Conservation (phyloP, 2,329 filamentous ascomycete species). For the Fusarium austroafricanum region DNA sequence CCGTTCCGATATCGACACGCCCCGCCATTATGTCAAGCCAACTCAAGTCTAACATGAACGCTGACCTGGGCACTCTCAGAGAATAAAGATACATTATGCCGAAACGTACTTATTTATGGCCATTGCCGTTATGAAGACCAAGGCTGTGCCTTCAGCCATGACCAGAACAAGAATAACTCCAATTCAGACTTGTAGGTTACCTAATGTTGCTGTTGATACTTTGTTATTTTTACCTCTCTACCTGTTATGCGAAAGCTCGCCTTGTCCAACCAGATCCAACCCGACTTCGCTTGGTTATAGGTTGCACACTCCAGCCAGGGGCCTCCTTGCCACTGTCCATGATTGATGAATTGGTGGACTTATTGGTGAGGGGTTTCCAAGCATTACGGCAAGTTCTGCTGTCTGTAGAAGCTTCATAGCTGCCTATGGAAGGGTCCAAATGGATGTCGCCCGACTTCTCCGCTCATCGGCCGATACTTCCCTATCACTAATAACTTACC, state of each 20-base stretch:
- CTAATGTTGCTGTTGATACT: constrained; percentile 9
- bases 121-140: constrained; percentile 93
- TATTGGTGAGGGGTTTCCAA: neutral
- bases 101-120: constrained; percentile 93
- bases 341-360: constrained; percentile 1
- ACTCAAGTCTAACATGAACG: neutral
- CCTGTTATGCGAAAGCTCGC: constrained; percentile 21
- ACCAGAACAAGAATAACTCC: constrained; percentile 69
- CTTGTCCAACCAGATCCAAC: neutral
- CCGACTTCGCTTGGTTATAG: constrained; percentile 13
- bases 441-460: constrained; percentile 25
- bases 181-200: constrained; percentile 63
- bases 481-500: neutral
- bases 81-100: constrained; percentile 90
- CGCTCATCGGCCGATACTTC: constrained; percentile 24
- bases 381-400: neutral
- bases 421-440: constrained; percentile 8
- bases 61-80: constrained; percentile 58
- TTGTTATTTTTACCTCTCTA: neutral
- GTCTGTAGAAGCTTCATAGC: constrained; percentile 10
- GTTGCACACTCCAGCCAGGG: constrained; percentile 25
- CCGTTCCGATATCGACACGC: constrained; percentile 9
- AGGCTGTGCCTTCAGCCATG: constrained; percentile 92
- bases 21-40: constrained; percentile 3
- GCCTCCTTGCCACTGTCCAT: constrained; percentile 4